phyloP scores from a whole-genome alignment of 106 monocot genomes.

The Xerophyta viscosa region DNA sequence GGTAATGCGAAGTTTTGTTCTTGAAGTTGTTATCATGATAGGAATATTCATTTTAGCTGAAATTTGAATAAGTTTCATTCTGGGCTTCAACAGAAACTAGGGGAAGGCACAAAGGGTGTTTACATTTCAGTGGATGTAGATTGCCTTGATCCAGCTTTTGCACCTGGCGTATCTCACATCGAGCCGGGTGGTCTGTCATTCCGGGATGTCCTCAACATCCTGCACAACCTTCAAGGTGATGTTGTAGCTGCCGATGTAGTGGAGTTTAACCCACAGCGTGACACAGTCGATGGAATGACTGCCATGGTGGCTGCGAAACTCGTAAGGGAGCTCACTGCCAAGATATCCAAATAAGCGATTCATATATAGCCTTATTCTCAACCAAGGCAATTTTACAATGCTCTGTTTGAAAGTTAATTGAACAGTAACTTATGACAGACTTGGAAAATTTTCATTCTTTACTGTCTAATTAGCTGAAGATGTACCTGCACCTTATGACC shows the following conservation, averaged over 20 bases:
- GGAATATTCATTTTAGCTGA: too few species aligned
- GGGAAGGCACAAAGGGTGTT: conserved; percentile 89
- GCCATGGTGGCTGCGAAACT: conserved; percentile 97
- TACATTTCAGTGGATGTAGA: conserved; percentile 86
- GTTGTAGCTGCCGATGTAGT: conserved; percentile 94
- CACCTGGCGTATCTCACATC: conserved; percentile 94
- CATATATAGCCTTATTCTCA: too few species aligned
- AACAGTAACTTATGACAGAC: too few species aligned
- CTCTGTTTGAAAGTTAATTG: too few species aligned
- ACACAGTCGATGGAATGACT: conserved; percentile 98
- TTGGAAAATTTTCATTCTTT: too few species aligned
- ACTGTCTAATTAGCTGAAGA: too few species aligned
- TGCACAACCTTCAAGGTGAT: conserved; percentile 82
- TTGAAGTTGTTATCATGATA: too few species aligned
- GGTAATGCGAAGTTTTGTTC: conserved; percentile 19
- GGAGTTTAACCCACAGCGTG: conserved; percentile 97
- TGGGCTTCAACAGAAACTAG: conserved; percentile 59
- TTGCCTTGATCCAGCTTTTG: conserved; percentile 97
- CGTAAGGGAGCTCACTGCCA: conserved; percentile 86
- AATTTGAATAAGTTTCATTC: background rate
- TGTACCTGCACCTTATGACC: too few species aligned
- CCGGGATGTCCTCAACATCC: conserved; percentile 90
- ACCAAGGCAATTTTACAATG: too few species aligned
- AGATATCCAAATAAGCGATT: conserved; percentile 81
- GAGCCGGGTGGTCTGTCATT: conserved; percentile 98